Evolutionary conservation across 164 flowering plant species (phyloP), one percentile per base, ranked within the genome.

Genomic region (Umbellularia californica): DNA sequence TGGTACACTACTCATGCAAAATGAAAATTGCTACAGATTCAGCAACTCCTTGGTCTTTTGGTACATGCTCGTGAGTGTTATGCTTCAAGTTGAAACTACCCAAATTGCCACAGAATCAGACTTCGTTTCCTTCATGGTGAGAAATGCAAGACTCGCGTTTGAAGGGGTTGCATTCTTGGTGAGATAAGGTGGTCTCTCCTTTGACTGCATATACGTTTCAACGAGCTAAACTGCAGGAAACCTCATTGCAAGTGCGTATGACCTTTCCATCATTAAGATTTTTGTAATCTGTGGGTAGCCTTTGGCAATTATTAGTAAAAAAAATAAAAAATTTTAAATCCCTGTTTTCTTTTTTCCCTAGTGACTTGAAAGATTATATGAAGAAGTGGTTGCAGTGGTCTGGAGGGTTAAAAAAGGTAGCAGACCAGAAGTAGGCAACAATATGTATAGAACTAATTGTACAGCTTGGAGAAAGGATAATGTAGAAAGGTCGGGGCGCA

Each of bases 111-210:
- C 17, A 94, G 92, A 81, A 97, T 96, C 65, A 96, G 92, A 82
- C 98, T 93, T 19, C 95, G 91, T 70, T 96, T 96, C 87, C 97
- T 97, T 65, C 99, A 94, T 82, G 99, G 98, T 6, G 87, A 88
- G 30, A 85, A 81, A 41, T 96, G 99, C 86, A 89, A 76, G 82
- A 76, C 51, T 10, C 97, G 98, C 75, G 94, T 93, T 47, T 88
- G 97, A 74, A 92, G 95, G 30, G 99, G 99, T 30, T 96, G 99
- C 83, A 82, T 83, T 69, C 88, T 92, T 28, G 94, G 99, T 70
- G 94, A 92, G 88, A 94, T 87, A 78, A 96, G 94, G 98, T 94
- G 99, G 99, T 86, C 92, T 83, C 89, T 96, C 50, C 93, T 96
- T 67, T 97, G 92, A 82, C 90, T 96, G 77, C 99, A 96, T 84